These are phyloP conservation scores for Coemansia sp. DNA, from an alignment of 192 early-diverging fungal species.

Conservation along the genomic window DNA sequence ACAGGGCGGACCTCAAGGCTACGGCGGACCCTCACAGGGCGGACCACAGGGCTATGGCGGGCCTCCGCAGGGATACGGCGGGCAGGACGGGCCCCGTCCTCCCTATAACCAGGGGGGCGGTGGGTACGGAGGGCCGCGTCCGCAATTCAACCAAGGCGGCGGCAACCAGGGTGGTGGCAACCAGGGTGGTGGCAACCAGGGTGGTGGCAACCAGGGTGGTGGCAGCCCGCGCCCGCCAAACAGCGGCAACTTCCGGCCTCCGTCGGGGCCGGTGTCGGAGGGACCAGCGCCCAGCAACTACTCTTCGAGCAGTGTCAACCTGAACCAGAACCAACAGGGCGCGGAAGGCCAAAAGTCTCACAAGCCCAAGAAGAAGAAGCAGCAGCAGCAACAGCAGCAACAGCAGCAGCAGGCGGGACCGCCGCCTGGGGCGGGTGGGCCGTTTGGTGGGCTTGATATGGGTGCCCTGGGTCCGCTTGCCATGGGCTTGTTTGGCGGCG, in stretches of 20 bases:
- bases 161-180: not conserved
- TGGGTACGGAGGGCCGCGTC: not conserved
- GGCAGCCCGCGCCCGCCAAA: not conserved
- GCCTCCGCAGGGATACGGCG: not conserved
- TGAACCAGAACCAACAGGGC: too few species aligned
- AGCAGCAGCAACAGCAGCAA: not conserved
- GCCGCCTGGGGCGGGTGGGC: constrained; percentile 6
- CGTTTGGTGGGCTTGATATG: constrained; percentile 33
- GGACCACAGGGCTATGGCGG: not conserved
- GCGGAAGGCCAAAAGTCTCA: not conserved
- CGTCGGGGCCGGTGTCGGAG: too few species aligned
- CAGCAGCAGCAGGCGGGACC: constrained; percentile 3
- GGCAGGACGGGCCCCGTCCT: too few species aligned
- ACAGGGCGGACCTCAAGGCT: too few species aligned
- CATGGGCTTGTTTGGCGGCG: constrained; percentile 31
- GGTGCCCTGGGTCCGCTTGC: constrained; percentile 31
- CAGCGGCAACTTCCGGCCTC: too few species aligned
- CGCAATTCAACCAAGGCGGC: not conserved
- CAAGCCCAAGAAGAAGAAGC: not conserved
- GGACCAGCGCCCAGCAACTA: constrained; percentile 12
- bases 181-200: not conserved
- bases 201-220: not conserved
- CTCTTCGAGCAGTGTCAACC: constrained; percentile 1
- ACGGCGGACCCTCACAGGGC: too few species aligned
- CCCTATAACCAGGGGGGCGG: too few species aligned